Conservation (phyloP, 2,329 filamentous ascomycete species). For the Pseudogymnoascus sp. region DNA sequence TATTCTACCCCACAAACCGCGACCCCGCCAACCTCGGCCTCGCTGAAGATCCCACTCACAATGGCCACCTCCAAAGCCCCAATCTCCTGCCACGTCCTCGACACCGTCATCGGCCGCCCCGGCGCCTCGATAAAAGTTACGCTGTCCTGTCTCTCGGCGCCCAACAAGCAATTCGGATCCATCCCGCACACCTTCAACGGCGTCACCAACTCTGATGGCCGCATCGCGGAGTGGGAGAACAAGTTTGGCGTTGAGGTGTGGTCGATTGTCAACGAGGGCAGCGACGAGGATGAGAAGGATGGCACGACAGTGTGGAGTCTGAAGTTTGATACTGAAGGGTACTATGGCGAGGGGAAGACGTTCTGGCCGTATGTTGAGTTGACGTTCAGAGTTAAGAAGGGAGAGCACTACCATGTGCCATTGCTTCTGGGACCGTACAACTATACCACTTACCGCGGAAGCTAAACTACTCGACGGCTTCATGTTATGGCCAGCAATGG, state of each 20-base stretch:
- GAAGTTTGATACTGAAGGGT: conserved; percentile 62
- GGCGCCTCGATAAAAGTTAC: conserved; percentile 57
- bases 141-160: conserved; percentile 20
- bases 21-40: neutral
- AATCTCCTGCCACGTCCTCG: conserved; percentile 82
- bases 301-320: conserved; percentile 51
- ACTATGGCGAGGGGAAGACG: conserved; percentile 56
- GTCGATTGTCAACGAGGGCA: neutral
- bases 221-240: conserved; percentile 59
- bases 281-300: conserved; percentile 16
- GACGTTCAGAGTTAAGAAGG: conserved; percentile 41
- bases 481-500: neutral
- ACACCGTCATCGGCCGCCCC: conserved; percentile 67
- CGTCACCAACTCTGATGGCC: conserved; percentile 68
- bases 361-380: conserved; percentile 52
- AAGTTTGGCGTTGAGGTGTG: conserved; percentile 7
- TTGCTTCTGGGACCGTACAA: conserved; percentile 69
- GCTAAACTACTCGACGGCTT: neutral
- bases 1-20: neutral
- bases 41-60: neutral
- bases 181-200: conserved; percentile 48
- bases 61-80: conserved; percentile 36
- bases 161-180: conserved; percentile 27
- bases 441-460: conserved; percentile 72
- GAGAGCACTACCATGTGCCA: conserved; percentile 72